Conservation (phyloP, 129 eudicot species). For the Chrysanthemum lavandulifolium region DNA sequence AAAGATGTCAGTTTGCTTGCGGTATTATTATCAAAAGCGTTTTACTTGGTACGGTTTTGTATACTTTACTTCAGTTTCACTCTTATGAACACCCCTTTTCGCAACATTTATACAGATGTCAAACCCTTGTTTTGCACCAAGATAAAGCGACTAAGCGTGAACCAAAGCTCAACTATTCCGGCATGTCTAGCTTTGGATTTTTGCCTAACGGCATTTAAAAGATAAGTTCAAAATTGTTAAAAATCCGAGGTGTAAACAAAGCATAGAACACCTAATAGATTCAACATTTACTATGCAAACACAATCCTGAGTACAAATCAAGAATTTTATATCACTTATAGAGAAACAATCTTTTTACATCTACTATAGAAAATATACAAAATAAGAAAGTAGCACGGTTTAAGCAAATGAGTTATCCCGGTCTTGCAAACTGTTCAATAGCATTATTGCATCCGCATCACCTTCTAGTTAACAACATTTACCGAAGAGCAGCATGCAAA, state of each 20-base stretch:
- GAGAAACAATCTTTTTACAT: constrained; percentile 17
- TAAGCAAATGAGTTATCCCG: constrained; percentile 8
- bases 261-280: background rate
- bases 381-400: constrained; percentile 20
- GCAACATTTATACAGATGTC: too few species aligned
- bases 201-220: background rate
- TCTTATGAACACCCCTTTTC: too few species aligned
- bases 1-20: too few species aligned
- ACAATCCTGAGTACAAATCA: constrained; percentile 18
- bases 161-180: too few species aligned
- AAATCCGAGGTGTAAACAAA: background rate
- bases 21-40: too few species aligned
- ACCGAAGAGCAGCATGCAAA: constrained; percentile 89
- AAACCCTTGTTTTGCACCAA: too few species aligned
- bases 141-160: too few species aligned
- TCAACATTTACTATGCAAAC: constrained; percentile 9
- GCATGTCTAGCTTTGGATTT: too few species aligned
- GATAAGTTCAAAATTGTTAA: background rate
- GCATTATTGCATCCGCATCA: constrained; percentile 8
- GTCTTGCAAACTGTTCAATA: constrained; percentile 9
- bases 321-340: constrained; percentile 20
- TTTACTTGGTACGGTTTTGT: too few species aligned
- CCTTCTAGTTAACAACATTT: constrained; percentile 35
- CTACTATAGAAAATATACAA: constrained; percentile 29
- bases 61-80: too few species aligned